Conservation (phyloP, 169 alveolate species). For the Eimeria maxima region DNA sequence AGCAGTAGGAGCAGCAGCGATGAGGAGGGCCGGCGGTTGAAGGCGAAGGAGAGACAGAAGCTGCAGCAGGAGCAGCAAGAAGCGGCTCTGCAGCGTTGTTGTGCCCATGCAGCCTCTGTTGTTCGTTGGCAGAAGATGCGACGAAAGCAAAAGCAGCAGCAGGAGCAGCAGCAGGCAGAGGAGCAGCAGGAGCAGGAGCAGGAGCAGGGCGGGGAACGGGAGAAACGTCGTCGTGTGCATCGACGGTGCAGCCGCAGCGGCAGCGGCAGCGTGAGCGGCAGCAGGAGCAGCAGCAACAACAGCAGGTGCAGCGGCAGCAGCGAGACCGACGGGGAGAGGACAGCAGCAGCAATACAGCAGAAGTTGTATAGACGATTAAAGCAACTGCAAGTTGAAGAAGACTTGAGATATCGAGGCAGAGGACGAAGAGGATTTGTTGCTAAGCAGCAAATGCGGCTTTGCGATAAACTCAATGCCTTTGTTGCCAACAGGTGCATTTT, state of each 20-base stretch:
- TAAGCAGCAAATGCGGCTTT: not conserved
- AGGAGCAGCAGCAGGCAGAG: slow-evolving; percentile 23
- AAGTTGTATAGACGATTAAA: slow-evolving; percentile 23
- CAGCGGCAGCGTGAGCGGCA: too few species aligned
- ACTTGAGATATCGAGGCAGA: not conserved
- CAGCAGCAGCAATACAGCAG: slow-evolving; percentile 20
- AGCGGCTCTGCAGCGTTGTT: slow-evolving; percentile 7
- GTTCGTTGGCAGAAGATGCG: not conserved
- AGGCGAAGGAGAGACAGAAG: not conserved
- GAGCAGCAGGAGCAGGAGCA: slow-evolving; percentile 31
- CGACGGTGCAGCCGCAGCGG: not conserved
- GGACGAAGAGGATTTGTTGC: not conserved
- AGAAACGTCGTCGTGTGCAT: not conserved
- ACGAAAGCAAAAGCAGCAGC: slow-evolving; percentile 13
- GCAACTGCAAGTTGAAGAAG: not conserved
- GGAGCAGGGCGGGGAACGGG: not conserved
- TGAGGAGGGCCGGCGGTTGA: not conserved
- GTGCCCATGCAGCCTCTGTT: slow-evolving; percentile 16
- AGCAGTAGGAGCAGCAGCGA: slow-evolving; percentile 26
- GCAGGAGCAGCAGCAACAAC: too few species aligned
- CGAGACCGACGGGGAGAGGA: not conserved
- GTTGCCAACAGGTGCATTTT: not conserved
- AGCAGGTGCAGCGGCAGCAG: too few species aligned
- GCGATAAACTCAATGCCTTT: not conserved
- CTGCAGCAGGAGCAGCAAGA: too few species aligned